Base-by-base conservation (phyloP, 768 basidiomycete species). In the Lactarius hatsudake region DNA sequence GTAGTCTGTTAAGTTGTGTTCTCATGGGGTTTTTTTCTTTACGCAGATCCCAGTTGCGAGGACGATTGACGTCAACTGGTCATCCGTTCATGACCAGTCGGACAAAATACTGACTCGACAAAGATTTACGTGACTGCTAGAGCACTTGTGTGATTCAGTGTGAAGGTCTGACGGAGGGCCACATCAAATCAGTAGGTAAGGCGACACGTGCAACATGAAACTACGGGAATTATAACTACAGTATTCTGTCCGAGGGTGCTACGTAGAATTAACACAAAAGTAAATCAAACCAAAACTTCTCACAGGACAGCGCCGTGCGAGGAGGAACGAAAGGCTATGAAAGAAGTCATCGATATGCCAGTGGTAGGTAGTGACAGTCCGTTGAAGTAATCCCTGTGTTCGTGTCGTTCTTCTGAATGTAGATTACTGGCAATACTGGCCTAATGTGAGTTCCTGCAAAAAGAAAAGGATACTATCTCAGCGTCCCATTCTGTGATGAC, bases 381-480 rank as follows among this genome's bases (percentile, higher is more conserved):
- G 36, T 38, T 7, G 36, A 38, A 12, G 20, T 32, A 15, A 40
- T 40, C 38, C 38, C 38, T 18, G 13, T 23, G 23, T 15, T 36
- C 23, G 8, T 5, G 34, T 20, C 23, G 23, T 42, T 42, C 42
- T 18, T 5, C 17, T 42, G 42, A 1, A 7, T 42, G 42, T 42
- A 17, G 42, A 57, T 43, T 56, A 57, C 7, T 36, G 38, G 38
- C 4, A 12, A 40, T 40, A 40, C 38, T 15, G 15, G 43, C 65
- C 65, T 2, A n/a, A 3, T 45, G 30, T 58, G 23, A 66, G 61
- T 34, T 59, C 8, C 65, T 66, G 23, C 15, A 2, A 32, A 32
- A 36, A 20, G 36, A 32, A 23, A 26, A 28, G 36, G 36, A 38
- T 38, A 38, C 12, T 18, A 10, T 28, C 2, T 62, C 61, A 62